phyloP scores from a whole-genome alignment of 352 stramenopile genomes.

The Phytophthora pinifolia region DNA sequence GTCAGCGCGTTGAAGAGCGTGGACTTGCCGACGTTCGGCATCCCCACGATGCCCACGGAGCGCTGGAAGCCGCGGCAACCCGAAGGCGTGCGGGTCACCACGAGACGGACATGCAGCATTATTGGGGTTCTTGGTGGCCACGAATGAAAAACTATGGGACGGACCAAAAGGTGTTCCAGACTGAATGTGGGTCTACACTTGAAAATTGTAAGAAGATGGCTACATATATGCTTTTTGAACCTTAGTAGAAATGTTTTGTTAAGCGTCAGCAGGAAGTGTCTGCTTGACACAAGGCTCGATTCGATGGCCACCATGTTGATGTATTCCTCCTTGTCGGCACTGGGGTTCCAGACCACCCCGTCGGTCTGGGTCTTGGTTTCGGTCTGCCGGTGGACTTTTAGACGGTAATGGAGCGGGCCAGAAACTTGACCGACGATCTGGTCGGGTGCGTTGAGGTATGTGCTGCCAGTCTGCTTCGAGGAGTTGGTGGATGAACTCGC shows the following conservation, averaged over 20 bases:
- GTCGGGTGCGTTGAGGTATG: slow-evolving; percentile 74
- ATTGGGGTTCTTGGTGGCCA: slow-evolving; percentile 6
- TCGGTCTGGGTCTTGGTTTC: slow-evolving; percentile 47
- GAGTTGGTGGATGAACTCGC: slow-evolving; percentile 47
- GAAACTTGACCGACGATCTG: slow-evolving; percentile 44
- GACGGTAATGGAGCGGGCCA: slow-evolving; percentile 59
- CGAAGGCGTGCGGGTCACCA: slow-evolving; percentile 4
- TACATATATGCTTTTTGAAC: slow-evolving; percentile 10
- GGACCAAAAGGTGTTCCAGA: no score
- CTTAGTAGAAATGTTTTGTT: slow-evolving; percentile 25
- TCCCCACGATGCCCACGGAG: slow-evolving; percentile 86
- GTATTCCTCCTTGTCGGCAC: slow-evolving; percentile 94
- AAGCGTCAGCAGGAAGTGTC: slow-evolving; percentile 48
- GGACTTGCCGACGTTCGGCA: slow-evolving; percentile 90
- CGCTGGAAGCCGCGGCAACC: slow-evolving; percentile 62
- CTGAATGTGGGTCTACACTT: neutral
- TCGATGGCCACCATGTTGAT: slow-evolving; percentile 95
- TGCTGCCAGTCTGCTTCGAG: slow-evolving; percentile 75
- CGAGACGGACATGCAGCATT: slow-evolving; percentile 25
- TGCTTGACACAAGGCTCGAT: slow-evolving; percentile 86
- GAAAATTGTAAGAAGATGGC: slow-evolving; percentile 14
- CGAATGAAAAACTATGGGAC: neutral
- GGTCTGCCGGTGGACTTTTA: slow-evolving; percentile 44
- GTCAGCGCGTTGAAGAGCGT: slow-evolving; percentile 90
- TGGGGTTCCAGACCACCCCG: slow-evolving; percentile 93